Percentiles rank a stretch among this genome's conserved stretches.
Conservation (phyloP, 805 yeast species). For the Saccharomycopsis oosterbeekiorum region DNA sequence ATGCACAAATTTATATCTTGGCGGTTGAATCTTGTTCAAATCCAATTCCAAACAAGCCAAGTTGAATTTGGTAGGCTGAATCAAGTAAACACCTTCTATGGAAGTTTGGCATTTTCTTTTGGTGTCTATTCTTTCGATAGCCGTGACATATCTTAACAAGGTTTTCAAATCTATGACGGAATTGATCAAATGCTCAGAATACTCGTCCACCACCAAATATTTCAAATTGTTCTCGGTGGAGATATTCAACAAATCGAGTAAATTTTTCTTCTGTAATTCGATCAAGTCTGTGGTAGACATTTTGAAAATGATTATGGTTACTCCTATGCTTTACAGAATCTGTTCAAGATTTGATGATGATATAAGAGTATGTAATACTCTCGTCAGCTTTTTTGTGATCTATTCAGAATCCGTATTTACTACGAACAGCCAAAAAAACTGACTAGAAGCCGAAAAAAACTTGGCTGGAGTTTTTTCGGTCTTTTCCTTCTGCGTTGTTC, state of each 20-base stretch:
- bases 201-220: slow-evolving; percentile 47
- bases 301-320: neutral
- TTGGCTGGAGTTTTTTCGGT: too few relatives aligned
- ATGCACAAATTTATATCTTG: slow-evolving; percentile 44
- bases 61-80: slow-evolving; percentile 59
- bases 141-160: slow-evolving; percentile 45
- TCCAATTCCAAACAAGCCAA: slow-evolving; percentile 75
- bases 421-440: neutral
- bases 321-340: neutral
- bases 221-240: slow-evolving; percentile 35
- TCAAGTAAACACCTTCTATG: slow-evolving; percentile 70
- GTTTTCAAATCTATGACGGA: slow-evolving; percentile 40
- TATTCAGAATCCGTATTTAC: too few relatives aligned
- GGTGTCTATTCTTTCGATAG: slow-evolving; percentile 55
- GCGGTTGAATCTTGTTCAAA: slow-evolving; percentile 43
- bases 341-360: neutral
- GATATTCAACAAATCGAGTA: slow-evolving; percentile 2
- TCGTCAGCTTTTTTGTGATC: too few relatives aligned
- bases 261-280: slow-evolving; percentile 2
- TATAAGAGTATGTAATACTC: neutral
- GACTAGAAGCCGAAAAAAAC: too few relatives aligned
- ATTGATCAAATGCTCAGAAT: slow-evolving; percentile 38
- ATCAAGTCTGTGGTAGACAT: neutral
- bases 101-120: slow-evolving; percentile 50
- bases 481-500: neutral